A percentile compares a stretch with the other conserved stretches of the same genome.
phyloP scores from a whole-genome alignment of 129 eudicot genomes.

The Gnaphalium uliginosum region DNA sequence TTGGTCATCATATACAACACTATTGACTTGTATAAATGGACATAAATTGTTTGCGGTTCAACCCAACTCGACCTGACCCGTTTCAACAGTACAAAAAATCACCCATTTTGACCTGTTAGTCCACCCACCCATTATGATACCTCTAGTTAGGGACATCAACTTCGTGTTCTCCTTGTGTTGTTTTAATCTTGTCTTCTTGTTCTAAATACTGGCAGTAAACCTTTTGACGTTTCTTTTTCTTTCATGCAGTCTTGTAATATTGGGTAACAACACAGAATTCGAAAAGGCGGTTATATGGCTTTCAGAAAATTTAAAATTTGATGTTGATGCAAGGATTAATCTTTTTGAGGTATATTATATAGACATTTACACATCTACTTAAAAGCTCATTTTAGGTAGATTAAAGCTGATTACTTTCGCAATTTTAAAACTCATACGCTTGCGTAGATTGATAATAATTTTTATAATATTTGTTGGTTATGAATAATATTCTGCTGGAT shows the following conservation, averaged over 20 bases:
- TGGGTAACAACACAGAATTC: slow-evolving; percentile 92
- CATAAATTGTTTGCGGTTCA: background rate
- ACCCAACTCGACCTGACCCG: background rate
- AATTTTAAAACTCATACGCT: background rate
- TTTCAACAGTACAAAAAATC: background rate
- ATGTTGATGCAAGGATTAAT: slow-evolving; percentile 95
- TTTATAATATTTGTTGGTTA: background rate
- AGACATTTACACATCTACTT: background rate
- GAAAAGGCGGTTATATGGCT: slow-evolving; percentile 87
- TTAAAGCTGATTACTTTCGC: background rate
- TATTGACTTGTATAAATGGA: background rate
- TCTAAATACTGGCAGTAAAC: background rate
- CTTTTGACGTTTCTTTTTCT: slow-evolving; percentile 18
- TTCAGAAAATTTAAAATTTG: slow-evolving; percentile 78
- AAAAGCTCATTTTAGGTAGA: slow-evolving; percentile 23
- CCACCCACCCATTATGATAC: background rate
- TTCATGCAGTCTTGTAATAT: slow-evolving; percentile 63
- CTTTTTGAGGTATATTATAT: slow-evolving; percentile 77
- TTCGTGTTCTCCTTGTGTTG: background rate
- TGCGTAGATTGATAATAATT: background rate
- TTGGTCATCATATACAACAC: background rate
- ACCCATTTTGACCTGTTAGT: background rate
- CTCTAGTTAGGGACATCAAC: slow-evolving; percentile 4
- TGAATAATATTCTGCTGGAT: background rate
- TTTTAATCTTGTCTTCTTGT: slow-evolving; percentile 10